Conservation (phyloP, 179 eudicot species). For the Camellia oleifera region DNA sequence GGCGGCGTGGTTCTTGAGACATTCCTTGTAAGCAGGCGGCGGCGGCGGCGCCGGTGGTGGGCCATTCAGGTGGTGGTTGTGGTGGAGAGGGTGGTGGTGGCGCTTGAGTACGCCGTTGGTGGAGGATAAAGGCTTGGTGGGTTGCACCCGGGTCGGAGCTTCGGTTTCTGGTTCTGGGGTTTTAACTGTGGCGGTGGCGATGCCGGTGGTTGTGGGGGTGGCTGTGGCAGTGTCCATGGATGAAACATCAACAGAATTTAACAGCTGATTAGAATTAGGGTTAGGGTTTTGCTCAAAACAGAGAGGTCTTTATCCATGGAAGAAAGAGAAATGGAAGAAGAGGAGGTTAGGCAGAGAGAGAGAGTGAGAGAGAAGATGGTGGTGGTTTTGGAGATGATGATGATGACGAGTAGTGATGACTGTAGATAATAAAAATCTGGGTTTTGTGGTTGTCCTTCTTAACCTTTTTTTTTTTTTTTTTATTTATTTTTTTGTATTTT, state of each 20-base stretch:
- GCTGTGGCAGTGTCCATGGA: constrained; percentile 30
- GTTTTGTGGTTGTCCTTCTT: constrained; percentile 47
- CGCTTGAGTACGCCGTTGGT: constrained; percentile 47
- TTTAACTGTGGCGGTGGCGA: constrained; percentile 29
- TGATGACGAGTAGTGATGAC: constrained; percentile 18
- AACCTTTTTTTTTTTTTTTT: constrained; percentile 18
- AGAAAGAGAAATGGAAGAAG: background rate
- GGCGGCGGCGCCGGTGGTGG: background rate
- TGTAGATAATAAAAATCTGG: constrained; percentile 35
- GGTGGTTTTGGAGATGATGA: constrained; percentile 11
- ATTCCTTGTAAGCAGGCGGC: constrained; percentile 33
- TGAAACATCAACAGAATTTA: constrained; percentile 14
- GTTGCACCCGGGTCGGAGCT: constrained; percentile 47
- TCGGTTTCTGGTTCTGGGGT: constrained; percentile 45
- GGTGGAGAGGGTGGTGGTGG: constrained; percentile 26
- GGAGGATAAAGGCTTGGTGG: constrained; percentile 23
- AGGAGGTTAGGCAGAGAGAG: background rate
- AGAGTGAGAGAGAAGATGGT: background rate
- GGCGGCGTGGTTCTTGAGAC: constrained; percentile 52
- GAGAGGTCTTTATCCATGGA: constrained; percentile 14
- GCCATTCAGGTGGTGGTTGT: constrained; percentile 19
- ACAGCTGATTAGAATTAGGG: constrained; percentile 10
- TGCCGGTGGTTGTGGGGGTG: constrained; percentile 9
- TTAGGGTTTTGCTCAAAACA: constrained; percentile 17
- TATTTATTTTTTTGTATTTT: too few relatives aligned